Evolutionary conservation across 257 asterid species (phyloP).

Genomic region (Przewalskia tangutica): DNA sequence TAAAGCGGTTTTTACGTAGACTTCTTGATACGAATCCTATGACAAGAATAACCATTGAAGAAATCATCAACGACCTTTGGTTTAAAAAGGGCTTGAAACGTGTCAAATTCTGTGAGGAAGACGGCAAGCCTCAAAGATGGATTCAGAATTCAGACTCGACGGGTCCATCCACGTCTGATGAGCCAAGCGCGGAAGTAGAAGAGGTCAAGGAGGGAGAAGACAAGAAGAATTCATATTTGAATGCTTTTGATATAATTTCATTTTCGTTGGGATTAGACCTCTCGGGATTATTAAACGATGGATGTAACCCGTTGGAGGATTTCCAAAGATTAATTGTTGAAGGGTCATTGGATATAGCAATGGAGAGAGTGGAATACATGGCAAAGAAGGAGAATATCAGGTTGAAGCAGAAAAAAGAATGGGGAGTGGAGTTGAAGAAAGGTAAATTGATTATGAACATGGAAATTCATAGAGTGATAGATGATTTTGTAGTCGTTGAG

Average conservation of each 20-base stretch:
- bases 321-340: slow-evolving; percentile 46
- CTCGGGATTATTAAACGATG: slow-evolving; percentile 43
- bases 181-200: not conserved
- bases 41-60: slow-evolving; percentile 62
- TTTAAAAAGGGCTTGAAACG: slow-evolving; percentile 51
- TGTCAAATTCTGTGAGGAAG: slow-evolving; percentile 14
- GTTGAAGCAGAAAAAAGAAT: slow-evolving; percentile 35
- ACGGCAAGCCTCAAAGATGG: not conserved
- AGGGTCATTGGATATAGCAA: slow-evolving; percentile 42
- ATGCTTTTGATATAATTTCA: slow-evolving; percentile 75
- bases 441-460: slow-evolving; percentile 44
- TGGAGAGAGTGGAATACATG: slow-evolving; percentile 41
- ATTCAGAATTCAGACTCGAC: slow-evolving; percentile 2
- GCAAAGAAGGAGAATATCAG: slow-evolving; percentile 33
- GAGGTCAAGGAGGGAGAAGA: slow-evolving; percentile 26
- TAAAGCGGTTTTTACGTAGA: slow-evolving; percentile 53
- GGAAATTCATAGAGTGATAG: slow-evolving; percentile 47
- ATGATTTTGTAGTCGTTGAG: slow-evolving; percentile 48
- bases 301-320: slow-evolving; percentile 18
- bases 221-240: slow-evolving; percentile 21
- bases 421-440: slow-evolving; percentile 44
- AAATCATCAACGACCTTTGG: slow-evolving; percentile 68
- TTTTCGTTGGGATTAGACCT: slow-evolving; percentile 71
- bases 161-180: not conserved
- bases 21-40: slow-evolving; percentile 58